Evolutionary conservation across 768 basidiomycete genomes (phyloP), one percentile per base, ranked within the genome.

Genomic region (Gloeopeniophorella convolvens): DNA sequence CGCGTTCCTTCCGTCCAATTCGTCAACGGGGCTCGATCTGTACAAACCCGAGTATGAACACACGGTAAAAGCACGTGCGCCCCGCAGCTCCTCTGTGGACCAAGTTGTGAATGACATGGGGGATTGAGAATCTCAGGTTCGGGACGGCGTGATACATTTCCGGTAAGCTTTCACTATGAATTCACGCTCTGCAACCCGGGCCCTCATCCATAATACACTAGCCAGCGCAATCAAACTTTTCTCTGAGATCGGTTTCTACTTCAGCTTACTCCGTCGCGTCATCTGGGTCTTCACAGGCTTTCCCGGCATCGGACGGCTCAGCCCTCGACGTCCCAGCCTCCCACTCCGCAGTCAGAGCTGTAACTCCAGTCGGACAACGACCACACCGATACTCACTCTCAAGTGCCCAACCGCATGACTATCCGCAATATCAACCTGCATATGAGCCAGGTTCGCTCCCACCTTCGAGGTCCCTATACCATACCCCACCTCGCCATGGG

Each of bases 11-110:
- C 68, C 77, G 16, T 85, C 86, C 5, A 78, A 68, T 57, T 83
- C 85, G 18, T 67, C 77, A 39, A 78, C 78, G 9, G 70, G 75
- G 31, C 66, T 82, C 4, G 82, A 87, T 57, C 68, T 89, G 16
- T 92, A 92, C 61, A 77, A 77, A 31, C 79, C 86, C 0, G 79
- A 80, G 1, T 91, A 91, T 59, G 85, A 89, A 52, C 75, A 74
- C 42, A 68, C 72, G 31, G 71, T 64, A 13, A 63, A 61, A 20
- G 59, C 55, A 15, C 41, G 30, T 30, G 21, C 48, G 15, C 43
- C 42, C 55, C 65, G 66, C 26, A 50, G 61, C 20, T 62, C 73
- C 13, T 68, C 74, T 1, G 62, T 82, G 21, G 83, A 83, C 54
- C 69, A 71, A 33, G 48, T 87, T n/a, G 65, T 78, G 18, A 76